Base-by-base conservation (phyloP, 441 rosid species). In the Corymbia citriodora region DNA sequence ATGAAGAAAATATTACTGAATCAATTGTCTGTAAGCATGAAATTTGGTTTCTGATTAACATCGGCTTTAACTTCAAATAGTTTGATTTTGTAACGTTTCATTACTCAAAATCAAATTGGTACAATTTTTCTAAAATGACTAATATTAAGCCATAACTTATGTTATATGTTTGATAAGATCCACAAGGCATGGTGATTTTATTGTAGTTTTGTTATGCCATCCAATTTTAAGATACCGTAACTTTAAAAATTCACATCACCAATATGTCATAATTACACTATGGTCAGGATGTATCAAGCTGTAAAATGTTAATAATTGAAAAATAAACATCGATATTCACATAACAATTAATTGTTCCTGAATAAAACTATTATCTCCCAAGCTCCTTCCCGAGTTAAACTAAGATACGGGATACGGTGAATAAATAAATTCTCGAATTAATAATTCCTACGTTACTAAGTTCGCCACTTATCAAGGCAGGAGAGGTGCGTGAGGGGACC, bases 231-330 rank as follows among this genome's bases (percentile, higher is more conserved):
- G 13, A 50, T 11, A 40, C 9, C 2, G 2, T 27, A 61, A 6
- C 68, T 61, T 61, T 27, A 5, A 29, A 61, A 5, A 61, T 27
- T 61, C 68, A 12, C 11, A 1, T 8, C 15, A 5, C 5, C 29
- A 5, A 4, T 3, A 15, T 7, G 12, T 2, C 27, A 3, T 2
- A 19, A 7, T 40, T 21, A 11, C 5, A 74, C 25, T 40, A 11
- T 3, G 13, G 25, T 40, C 29, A 3, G 2, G 50, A 74, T 16
- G 23, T 4, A 74, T 11, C 29, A 6, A 40, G 50, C 14, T 10
- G 29, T 74, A 21, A 74, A 21, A 10, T 74, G 6, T 12, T 19
- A 40, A 36, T 72, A 72, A 33, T 72, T 9, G 49, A 72, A 63
- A 65, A 40, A 40, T 17, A 18, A 17, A 18, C 33, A 9, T 33